Evolutionary conservation across 2,329 filamentous ascomycete genomes (phyloP), one percentile per base, ranked within the genome.

Genomic region (Fusarium sterilihyphosum): DNA sequence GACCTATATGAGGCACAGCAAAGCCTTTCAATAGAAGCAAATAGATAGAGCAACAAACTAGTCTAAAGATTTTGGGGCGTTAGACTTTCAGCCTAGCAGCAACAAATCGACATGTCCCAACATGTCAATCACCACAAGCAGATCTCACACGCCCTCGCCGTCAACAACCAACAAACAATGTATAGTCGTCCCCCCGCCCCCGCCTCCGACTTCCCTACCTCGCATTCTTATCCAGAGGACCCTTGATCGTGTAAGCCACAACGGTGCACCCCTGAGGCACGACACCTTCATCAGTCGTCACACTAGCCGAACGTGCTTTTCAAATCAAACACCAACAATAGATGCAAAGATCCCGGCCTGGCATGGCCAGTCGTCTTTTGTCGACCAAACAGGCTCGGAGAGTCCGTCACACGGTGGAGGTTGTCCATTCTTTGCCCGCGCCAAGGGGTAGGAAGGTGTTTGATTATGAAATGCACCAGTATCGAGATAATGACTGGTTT

Each of bases 1-100:
- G 67, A 78, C 79, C 33, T 84, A 82, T 69, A 81, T 84, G 79
- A 81, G 79, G 74, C 81, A 79, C 58, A 80, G 74, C 59, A 73
- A 78, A 47, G 78, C 79, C 54, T 79, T 79, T 69, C 67, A 72
- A 53, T 79, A 79, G 67, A 53, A 22, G 17, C 35, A 47, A 33
- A 24, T 41, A 44, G 60, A 37, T 26, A 44, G 50, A 37, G 31
- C 24, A 62, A 14, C 29, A 26, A 58, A 44, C 38, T 53, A 53
- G 35, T 66, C 44, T 70, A 62, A 49, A 69, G 71, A 70, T 61
- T 74, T 62, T 73, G 64, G 60, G 60, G 71, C 72, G 68, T 66
- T 49, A 63, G 31, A 38, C 57, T 74, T 72, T 70, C 53, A 43
- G 44, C 44, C 68, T n/a, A 57, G 26, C 17, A 58, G 31, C 49